Evolutionary conservation across 495 filamentous ascomycete species (phyloP).

Genomic region (Penicillium salamii): DNA sequence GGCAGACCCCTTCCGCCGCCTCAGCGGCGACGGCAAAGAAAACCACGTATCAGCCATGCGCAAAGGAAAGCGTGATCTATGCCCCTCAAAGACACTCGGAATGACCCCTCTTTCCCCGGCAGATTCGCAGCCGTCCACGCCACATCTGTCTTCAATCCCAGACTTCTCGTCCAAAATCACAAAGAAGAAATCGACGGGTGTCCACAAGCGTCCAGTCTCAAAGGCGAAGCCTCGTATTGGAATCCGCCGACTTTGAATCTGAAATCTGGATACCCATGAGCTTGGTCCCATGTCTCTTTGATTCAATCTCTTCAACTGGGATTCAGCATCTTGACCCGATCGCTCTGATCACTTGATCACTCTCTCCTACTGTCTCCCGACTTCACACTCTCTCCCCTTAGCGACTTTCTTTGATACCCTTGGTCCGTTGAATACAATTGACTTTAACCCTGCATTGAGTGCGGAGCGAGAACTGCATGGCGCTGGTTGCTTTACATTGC

Average conservation of each 20-base stretch:
- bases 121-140: neutral
- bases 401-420: constrained; percentile 9
- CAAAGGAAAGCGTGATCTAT: constrained; percentile 13
- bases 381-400: neutral
- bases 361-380: neutral
- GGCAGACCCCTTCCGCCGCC: constrained; percentile 16
- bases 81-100: constrained; percentile 1
- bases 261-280: too few species aligned
- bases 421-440: neutral
- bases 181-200: constrained; percentile 20
- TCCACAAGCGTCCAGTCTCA: constrained; percentile 23
- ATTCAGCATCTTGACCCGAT: too few species aligned
- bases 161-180: constrained; percentile 10
- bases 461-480: neutral
- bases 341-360: neutral
- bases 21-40: constrained; percentile 34
- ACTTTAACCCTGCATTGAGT: constrained; percentile 2
- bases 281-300: too few species aligned
- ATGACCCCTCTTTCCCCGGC: neutral
- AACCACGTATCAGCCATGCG: constrained; percentile 18
- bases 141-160: constrained; percentile 6
- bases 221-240: constrained; percentile 41
- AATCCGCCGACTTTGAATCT: constrained; percentile 39
- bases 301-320: neutral
- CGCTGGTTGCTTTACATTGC: neutral